A percentile compares a stretch with the other conserved stretches of the same genome.
Conservation (phyloP, 495 filamentous ascomycete species). For the Podospora conica region DNA sequence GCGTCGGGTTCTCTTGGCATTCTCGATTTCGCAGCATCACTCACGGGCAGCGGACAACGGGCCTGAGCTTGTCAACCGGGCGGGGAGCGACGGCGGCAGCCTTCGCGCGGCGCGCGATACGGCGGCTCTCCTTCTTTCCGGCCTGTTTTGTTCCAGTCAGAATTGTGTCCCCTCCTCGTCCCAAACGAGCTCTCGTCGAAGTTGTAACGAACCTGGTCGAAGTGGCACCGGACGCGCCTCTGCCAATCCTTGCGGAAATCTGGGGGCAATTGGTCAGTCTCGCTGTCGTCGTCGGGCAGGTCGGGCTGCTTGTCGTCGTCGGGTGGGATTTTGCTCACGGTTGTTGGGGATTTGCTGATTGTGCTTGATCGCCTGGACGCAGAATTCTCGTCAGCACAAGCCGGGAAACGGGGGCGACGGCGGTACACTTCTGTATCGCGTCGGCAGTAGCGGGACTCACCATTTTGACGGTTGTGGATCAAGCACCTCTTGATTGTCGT, state of each 20-base stretch:
- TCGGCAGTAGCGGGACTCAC: conserved; percentile 17
- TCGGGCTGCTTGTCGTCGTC: conserved; percentile 12
- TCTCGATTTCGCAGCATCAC: conserved; percentile 10
- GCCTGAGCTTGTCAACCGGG: conserved; percentile 93
- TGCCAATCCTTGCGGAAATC: conserved; percentile 99
- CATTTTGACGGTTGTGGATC: conserved; percentile 36
- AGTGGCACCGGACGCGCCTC: conserved; percentile 94
- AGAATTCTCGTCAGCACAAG: conserved; percentile 17
- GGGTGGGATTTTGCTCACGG: conserved; percentile 56
- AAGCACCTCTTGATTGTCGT: conserved; percentile 33
- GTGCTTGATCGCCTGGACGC: conserved; percentile 84
- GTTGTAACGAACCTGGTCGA: conserved; percentile 80
- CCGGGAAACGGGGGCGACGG: neutral
- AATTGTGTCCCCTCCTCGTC: conserved; percentile 14
- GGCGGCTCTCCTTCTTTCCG: conserved; percentile 85
- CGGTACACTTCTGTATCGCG: conserved; percentile 5
- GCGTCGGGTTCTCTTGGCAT: conserved; percentile 13
- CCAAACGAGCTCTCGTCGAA: conserved; percentile 15
- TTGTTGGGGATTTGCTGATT: conserved; percentile 98
- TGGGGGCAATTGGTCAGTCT: conserved; percentile 35
- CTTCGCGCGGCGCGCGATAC: conserved; percentile 84
- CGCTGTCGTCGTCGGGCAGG: conserved; percentile 5
- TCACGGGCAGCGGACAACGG: conserved; percentile 84
- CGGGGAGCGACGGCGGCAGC: conserved; percentile 90
- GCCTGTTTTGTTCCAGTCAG: conserved; percentile 57